These are phyloP conservation scores for Psilocybe sp. DNA, from an alignment of 768 basidiomycete species.

Conservation along the genomic window DNA sequence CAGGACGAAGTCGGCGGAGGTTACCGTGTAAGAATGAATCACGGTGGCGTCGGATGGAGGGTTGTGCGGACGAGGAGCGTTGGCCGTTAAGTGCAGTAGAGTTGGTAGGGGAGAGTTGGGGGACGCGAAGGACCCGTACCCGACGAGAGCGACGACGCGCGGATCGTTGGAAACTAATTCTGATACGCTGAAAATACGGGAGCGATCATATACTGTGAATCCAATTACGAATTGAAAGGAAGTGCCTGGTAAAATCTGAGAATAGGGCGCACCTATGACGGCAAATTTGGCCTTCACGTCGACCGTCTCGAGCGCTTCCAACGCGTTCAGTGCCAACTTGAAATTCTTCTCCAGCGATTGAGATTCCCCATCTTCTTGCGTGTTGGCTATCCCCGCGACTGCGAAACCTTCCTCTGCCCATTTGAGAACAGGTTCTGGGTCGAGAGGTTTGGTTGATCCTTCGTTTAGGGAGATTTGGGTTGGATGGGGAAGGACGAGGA, in stretches of 20 bases:
- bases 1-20: conserved; percentile 40
- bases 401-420: conserved; percentile 57
- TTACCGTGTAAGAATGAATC: conserved; percentile 25
- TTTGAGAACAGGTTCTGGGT: conserved; percentile 48
- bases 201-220: conserved; percentile 30
- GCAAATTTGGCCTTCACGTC: conserved; percentile 43
- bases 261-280: conserved; percentile 34
- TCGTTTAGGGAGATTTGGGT: too few relatives aligned
- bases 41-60: conserved; percentile 18
- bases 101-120: conserved; percentile 28
- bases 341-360: conserved; percentile 26
- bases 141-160: conserved; percentile 33
- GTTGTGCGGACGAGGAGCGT: conserved; percentile 17
- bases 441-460: conserved; percentile 28
- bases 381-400: conserved; percentile 34
- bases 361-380: conserved; percentile 2
- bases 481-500: too few relatives aligned
- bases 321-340: conserved; percentile 28
- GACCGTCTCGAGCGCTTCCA: conserved; percentile 33
- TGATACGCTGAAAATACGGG: conserved; percentile 24
- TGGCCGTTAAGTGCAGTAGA: conserved; percentile 32
- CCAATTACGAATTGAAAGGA: background rate
- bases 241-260: background rate
- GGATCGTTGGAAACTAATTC: conserved; percentile 24
- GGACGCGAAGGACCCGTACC: conserved; percentile 30